Evolutionary conservation across 2,329 filamentous ascomycete genomes (phyloP).

Genomic region (Venturia asperata): DNA sequence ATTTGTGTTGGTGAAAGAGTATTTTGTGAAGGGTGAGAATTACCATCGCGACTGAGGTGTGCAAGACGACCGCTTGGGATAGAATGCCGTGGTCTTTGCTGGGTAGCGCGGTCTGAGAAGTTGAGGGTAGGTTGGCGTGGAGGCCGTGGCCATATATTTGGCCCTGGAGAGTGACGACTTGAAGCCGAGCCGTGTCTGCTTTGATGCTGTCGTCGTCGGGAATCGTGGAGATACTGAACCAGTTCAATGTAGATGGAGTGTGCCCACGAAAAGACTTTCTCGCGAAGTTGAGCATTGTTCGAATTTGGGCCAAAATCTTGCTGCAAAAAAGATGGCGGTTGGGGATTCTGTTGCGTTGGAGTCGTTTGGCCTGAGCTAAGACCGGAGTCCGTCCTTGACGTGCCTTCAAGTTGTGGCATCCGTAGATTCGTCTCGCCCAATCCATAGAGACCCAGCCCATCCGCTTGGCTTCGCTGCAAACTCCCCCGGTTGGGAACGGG

Average conservation of each 20-base stretch:
- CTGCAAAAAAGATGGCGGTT: slow-evolving; percentile 8
- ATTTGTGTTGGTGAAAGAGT: neutral
- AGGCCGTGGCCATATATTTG: slow-evolving; percentile 55
- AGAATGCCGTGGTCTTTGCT: slow-evolving; percentile 22
- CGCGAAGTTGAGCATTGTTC: slow-evolving; percentile 36
- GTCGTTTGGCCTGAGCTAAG: slow-evolving; percentile 17
- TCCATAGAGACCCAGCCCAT: neutral
- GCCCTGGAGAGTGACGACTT: slow-evolving; percentile 37
- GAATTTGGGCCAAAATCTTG: slow-evolving; percentile 37
- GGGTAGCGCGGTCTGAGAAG: slow-evolving; percentile 36
- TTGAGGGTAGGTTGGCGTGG: slow-evolving; percentile 50
- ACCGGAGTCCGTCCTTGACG: slow-evolving; percentile 12
- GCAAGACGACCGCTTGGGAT: slow-evolving; percentile 21
- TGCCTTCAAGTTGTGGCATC: neutral
- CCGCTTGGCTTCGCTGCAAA: neutral
- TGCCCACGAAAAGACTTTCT: slow-evolving; percentile 41
- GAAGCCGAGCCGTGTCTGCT: neutral
- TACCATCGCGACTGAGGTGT: slow-evolving; percentile 30
- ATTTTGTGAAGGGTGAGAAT: slow-evolving; percentile 9
- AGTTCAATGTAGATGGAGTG: slow-evolving; percentile 44
- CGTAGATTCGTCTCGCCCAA: neutral
- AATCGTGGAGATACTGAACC: slow-evolving; percentile 42
- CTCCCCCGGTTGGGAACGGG: neutral
- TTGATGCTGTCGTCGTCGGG: slow-evolving; percentile 28
- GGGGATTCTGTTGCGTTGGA: slow-evolving; percentile 11